phyloP scores from a whole-genome alignment of 2,329 filamentous ascomycete species.

The Talaromyces funiculosus region DNA sequence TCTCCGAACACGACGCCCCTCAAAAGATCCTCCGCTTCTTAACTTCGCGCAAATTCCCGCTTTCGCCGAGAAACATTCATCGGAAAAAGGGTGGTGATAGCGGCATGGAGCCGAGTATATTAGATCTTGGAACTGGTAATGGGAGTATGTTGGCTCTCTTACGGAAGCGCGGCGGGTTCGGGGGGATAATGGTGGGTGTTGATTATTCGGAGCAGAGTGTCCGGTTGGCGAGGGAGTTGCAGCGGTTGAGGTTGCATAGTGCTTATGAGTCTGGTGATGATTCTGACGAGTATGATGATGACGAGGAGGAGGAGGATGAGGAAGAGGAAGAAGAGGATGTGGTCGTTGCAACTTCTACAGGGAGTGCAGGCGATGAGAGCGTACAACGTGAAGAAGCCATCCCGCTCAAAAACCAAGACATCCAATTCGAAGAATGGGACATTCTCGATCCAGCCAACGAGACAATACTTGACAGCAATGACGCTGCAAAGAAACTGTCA shows the following conservation, averaged over 20 bases:
- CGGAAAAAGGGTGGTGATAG: background rate
- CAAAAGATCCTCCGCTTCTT: constrained; percentile 70
- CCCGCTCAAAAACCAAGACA: constrained; percentile 9
- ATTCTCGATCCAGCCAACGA: constrained; percentile 44
- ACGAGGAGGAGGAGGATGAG: constrained; percentile 42
- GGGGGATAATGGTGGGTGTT: constrained; percentile 70
- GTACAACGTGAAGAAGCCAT: constrained; percentile 11
- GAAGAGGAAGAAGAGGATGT: constrained; percentile 25
- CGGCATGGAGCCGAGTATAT: constrained; percentile 43
- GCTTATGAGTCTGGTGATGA: constrained; percentile 24
- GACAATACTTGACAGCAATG: background rate
- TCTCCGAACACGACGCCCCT: constrained; percentile 86
- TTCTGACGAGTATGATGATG: constrained; percentile 19
- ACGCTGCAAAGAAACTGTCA: constrained; percentile 15
- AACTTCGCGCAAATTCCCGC: constrained; percentile 43
- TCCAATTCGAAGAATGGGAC: constrained; percentile 59
- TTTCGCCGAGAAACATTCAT: constrained; percentile 31
- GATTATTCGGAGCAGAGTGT: constrained; percentile 80
- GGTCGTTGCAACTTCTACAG: constrained; percentile 1
- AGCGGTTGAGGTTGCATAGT: constrained; percentile 30
- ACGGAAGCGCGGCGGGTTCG: constrained; percentile 58
- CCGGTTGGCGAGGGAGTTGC: constrained; percentile 64
- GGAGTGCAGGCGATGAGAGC: background rate
- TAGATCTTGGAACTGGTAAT: constrained; percentile 93
- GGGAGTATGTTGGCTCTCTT: constrained; percentile 85